Evolutionary conservation across 192 early-diverging fungal species (phyloP).

Genomic region (Rhizoclosmatium sp.): DNA sequence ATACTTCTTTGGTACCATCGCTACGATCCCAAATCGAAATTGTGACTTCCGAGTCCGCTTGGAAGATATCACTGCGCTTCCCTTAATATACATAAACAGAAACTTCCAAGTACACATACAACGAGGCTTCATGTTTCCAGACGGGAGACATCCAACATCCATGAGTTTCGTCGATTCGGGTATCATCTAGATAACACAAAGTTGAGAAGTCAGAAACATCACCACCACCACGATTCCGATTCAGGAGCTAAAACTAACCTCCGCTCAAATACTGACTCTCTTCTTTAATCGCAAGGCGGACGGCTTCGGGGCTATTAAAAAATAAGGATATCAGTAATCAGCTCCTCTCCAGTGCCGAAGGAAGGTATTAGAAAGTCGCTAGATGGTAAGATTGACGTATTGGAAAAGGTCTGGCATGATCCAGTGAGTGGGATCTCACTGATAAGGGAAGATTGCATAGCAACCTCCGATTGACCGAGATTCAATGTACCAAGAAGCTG

Average conservation of each 20-base stretch:
- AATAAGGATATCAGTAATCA: background rate
- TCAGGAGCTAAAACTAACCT: background rate
- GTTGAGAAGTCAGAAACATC: too few species aligned
- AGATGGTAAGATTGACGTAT: too few species aligned
- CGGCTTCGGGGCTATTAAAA: background rate
- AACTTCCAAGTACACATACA: slow-evolving; percentile 10
- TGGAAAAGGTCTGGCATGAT: too few species aligned
- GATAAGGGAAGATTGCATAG: too few species aligned
- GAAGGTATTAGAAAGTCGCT: background rate
- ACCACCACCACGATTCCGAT: background rate
- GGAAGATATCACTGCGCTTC: slow-evolving; percentile 29
- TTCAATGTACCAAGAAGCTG: too few species aligned
- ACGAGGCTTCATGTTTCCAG: slow-evolving; percentile 43
- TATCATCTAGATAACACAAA: too few species aligned
- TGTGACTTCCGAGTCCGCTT: slow-evolving; percentile 32
- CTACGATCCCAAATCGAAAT: slow-evolving; percentile 41
- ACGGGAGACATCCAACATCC: slow-evolving; percentile 26
- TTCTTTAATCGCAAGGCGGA: background rate
- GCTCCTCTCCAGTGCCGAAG: background rate
- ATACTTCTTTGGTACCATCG: slow-evolving; percentile 22
- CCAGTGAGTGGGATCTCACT: too few species aligned
- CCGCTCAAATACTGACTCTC: background rate
- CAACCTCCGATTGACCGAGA: too few species aligned
- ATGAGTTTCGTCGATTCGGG: background rate
- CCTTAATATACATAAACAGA: background rate